phyloP scores from a whole-genome alignment of 1,284 basidiomycete species.

The Ganoderma resinaceum region DNA sequence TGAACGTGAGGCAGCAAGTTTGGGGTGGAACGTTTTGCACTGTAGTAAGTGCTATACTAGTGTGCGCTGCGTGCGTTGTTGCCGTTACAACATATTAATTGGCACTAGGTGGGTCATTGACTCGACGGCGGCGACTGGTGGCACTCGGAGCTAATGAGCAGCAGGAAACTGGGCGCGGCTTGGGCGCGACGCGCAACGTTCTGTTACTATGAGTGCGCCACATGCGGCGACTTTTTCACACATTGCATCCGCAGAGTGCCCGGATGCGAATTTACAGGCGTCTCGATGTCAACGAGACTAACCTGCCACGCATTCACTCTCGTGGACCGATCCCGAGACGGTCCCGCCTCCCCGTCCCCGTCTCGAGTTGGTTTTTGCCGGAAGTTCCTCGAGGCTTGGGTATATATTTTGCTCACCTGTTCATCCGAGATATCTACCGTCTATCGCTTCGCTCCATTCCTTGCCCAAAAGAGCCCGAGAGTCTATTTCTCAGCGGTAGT shows the following conservation, averaged over 20 bases:
- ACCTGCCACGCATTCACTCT: background rate
- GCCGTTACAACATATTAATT: background rate
- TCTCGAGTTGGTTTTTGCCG: background rate
- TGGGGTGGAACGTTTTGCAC: background rate
- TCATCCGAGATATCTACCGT: background rate
- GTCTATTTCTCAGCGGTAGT: conserved; percentile 5
- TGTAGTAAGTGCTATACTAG: background rate
- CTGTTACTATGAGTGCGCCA: background rate
- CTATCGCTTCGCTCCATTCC: background rate
- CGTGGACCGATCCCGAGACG: background rate
- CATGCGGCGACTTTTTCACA: background rate
- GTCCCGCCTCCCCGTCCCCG: background rate
- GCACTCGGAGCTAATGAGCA: background rate
- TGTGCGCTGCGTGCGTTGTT: background rate
- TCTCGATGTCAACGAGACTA: conserved; percentile 1
- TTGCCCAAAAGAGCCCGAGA: conserved; percentile 6
- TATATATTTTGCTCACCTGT: background rate
- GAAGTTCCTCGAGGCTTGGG: background rate
- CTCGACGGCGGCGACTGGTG: background rate
- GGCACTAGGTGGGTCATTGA: background rate
- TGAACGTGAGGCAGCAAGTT: background rate
- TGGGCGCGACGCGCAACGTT: background rate
- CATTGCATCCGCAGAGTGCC: background rate
- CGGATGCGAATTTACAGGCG: conserved; percentile 1
- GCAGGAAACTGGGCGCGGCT: background rate